These are phyloP conservation scores for Arthrobotrys pseudoclavata DNA, from an alignment of 2,329 filamentous ascomycete genomes.

Conservation along the genomic window DNA sequence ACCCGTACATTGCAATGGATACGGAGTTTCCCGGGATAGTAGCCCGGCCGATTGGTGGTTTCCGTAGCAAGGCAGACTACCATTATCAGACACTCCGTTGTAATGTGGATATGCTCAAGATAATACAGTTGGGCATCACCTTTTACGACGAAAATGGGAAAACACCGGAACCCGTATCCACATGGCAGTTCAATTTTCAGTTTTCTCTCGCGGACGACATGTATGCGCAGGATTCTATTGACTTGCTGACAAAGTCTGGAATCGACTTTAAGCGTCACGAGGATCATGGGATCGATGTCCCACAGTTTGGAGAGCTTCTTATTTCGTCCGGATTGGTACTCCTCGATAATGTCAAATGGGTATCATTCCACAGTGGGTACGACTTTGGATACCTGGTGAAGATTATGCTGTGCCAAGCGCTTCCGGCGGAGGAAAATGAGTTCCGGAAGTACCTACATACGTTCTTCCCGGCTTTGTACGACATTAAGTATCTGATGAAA, in stretches of 20 bases:
- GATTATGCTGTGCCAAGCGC: conserved; percentile 82
- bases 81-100: conserved; percentile 98
- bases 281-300: conserved; percentile 88
- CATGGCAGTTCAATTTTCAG: conserved; percentile 99
- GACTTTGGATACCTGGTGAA: conserved; percentile 98
- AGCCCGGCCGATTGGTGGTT: conserved; percentile 92
- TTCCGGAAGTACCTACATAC: conserved; percentile 90
- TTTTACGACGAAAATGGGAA: conserved; percentile 93
- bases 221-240: conserved; percentile 96
- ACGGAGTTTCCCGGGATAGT: conserved; percentile 99
- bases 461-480: conserved; percentile 93
- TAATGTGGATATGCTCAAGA: conserved; percentile 96
- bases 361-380: conserved; percentile 97
- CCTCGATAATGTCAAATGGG: conserved; percentile 90
- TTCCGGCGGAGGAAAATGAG: conserved; percentile 89
- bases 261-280: conserved; percentile 89
- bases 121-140: conserved; percentile 96
- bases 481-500: conserved; percentile 98
- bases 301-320: conserved; percentile 87
- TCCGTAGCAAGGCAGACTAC: conserved; percentile 95
- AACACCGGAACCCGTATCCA: conserved; percentile 76
- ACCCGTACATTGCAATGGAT: conserved; percentile 98
- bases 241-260: conserved; percentile 89
- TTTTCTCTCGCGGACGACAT: conserved; percentile 96
- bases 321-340: conserved; percentile 93